phyloP scores from a whole-genome alignment of 495 filamentous ascomycete species.

The Gamarada debralockiae region DNA sequence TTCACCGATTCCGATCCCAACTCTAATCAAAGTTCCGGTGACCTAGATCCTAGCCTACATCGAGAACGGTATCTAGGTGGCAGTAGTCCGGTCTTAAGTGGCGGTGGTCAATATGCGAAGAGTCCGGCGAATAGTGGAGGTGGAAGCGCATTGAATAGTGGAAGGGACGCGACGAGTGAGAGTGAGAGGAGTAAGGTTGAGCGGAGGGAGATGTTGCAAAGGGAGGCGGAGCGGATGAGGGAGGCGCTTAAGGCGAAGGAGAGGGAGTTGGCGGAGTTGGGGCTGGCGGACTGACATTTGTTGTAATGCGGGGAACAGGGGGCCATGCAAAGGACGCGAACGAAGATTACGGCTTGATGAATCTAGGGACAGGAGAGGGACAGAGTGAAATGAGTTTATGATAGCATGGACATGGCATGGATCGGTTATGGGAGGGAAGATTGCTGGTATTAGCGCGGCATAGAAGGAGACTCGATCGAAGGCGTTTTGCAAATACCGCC shows the following conservation, averaged over 20 bases:
- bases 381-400: too few relatives aligned
- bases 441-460: neutral
- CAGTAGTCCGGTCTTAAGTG: slow-evolving; percentile 18
- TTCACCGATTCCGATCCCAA: slow-evolving; percentile 12
- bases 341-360: neutral
- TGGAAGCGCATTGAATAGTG: slow-evolving; percentile 29
- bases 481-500: too few relatives aligned
- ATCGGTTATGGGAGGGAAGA: too few relatives aligned
- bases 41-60: neutral
- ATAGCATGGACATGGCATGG: too few relatives aligned
- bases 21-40: neutral
- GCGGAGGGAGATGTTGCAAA: slow-evolving; percentile 59
- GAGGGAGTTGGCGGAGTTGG: slow-evolving; percentile 68
- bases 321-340: neutral
- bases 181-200: slow-evolving; percentile 56
- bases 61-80: slow-evolving; percentile 10
- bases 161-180: slow-evolving; percentile 35
- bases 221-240: slow-evolving; percentile 74
- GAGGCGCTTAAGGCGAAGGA: slow-evolving; percentile 73
- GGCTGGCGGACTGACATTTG: slow-evolving; percentile 8
- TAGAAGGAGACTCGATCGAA: too few relatives aligned
- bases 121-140: slow-evolving; percentile 14
- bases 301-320: neutral
- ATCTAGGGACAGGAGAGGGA: neutral
- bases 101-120: slow-evolving; percentile 26